A percentile compares a stretch with the other conserved stretches of the same genome.
Evolutionary conservation across 1,284 basidiomycete genomes (phyloP).

Genomic region (Grifola frondosa): DNA sequence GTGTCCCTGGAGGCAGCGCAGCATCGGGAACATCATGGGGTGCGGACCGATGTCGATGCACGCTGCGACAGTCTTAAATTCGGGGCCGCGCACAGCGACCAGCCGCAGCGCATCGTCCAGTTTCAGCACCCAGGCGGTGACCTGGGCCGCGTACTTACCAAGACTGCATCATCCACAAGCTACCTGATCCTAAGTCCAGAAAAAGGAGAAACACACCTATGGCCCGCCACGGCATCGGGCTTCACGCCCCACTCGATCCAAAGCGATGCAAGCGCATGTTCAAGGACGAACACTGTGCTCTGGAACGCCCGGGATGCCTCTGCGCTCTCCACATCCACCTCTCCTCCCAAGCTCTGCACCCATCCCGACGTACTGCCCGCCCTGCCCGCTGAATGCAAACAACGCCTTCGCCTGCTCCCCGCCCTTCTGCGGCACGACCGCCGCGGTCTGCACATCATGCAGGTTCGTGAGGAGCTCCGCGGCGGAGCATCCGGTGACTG

Average conservation of each 20-base stretch:
- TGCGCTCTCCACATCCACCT: constrained; percentile 18
- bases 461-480: constrained; percentile 49
- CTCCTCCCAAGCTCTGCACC: constrained; percentile 41
- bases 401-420: constrained; percentile 43
- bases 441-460: constrained; percentile 31
- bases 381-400: constrained; percentile 74
- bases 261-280: constrained; percentile 57
- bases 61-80: constrained; percentile 34
- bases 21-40: constrained; percentile 52
- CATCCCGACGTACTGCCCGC: constrained; percentile 66
- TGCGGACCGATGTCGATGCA: constrained; percentile 73
- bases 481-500: constrained; percentile 41
- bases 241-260: constrained; percentile 67
- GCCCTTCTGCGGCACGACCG: too few species aligned
- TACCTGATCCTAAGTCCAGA: too few species aligned
- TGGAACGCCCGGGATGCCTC: constrained; percentile 51
- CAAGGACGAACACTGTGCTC: constrained; percentile 54
- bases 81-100: constrained; percentile 51
- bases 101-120: constrained; percentile 56
- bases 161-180: constrained; percentile 41
- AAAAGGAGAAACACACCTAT: constrained; percentile 49
- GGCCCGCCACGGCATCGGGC: constrained; percentile 59
- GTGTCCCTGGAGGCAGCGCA: constrained; percentile 29
- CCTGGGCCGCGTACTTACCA: constrained; percentile 71
- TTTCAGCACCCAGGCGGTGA: constrained; percentile 52